A percentile compares a stretch with the other conserved stretches of the same genome.
These are phyloP conservation scores for Davidsoniella neocaledoniae DNA, from an alignment of 2,329 filamentous ascomycete species.

Conservation along the genomic window DNA sequence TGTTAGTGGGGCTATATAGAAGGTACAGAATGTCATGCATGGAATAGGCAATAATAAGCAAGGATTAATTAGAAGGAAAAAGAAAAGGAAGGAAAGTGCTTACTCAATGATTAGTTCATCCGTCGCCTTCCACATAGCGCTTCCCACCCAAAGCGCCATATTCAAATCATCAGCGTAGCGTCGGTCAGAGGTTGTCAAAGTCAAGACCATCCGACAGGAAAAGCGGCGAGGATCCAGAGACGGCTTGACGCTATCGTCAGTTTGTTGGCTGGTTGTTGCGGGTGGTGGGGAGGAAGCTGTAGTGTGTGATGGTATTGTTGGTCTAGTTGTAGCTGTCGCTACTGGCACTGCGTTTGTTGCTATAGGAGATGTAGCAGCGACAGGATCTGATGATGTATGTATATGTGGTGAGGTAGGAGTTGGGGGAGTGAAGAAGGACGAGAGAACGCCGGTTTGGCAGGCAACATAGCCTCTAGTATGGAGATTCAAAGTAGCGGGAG, in stretches of 20 bases:
- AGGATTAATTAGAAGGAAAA: neutral
- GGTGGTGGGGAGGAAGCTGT: too few species aligned
- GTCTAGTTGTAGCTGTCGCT: too few species aligned
- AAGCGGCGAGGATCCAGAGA: conserved; percentile 25
- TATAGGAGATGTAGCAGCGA: too few species aligned
- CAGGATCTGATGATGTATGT: too few species aligned
- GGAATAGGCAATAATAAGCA: neutral
- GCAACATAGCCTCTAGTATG: conserved; percentile 31
- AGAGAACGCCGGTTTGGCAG: conserved; percentile 28
- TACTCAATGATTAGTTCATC: conserved; percentile 31
- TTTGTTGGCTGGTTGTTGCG: too few species aligned
- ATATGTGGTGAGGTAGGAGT: too few species aligned
- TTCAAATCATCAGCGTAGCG: conserved; percentile 32
- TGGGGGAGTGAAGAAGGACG: conserved; percentile 21
- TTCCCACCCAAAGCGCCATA: conserved; percentile 33
- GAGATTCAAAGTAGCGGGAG: conserved; percentile 29
- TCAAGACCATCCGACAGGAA: conserved; percentile 31
- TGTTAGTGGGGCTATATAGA: neutral
- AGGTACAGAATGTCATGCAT: neutral
- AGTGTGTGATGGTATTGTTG: too few species aligned
- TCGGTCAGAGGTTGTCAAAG: conserved; percentile 33
- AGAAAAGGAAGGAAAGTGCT: conserved; percentile 14
- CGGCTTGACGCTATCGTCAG: too few species aligned
- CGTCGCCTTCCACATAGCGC: conserved; percentile 27
- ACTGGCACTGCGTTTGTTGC: too few species aligned